Base-by-base conservation (phyloP, 345 rosid genomes). In the Noccaea caerulescens region DNA sequence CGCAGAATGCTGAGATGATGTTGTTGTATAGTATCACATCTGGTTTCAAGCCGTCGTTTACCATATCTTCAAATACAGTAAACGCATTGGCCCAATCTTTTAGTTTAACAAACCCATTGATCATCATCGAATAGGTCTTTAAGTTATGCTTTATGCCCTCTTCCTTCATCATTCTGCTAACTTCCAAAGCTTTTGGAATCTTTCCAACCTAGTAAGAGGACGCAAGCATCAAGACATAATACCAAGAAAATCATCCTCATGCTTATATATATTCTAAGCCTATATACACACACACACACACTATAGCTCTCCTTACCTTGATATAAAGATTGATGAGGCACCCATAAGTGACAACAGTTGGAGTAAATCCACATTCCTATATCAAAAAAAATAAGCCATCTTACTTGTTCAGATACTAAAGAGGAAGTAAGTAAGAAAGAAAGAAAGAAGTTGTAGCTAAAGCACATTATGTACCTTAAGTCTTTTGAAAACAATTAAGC, bases 41-140 rank as follows among this genome's bases (percentile, higher is more conserved):
- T 46, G 96, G 97, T 82, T 86, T 88, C 78, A 89, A 65, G 44
- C 95, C 97, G 79, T 87, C 84, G 8, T 68, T 75, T 8, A 89
- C 60, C 68, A 88, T 87, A 82, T 89, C 93, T 81, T 94, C 99
- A 59, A 86, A 91, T 54, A 94, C 70, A 56, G 97, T 87, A 80
- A 91, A 91, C 4, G 93, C 97, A 79, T 89, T 91, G 60, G 91
- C 86, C 96, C 96, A 94, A 72, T 94, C 99, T 85, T 91, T 94
- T 61, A 94, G 81, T 72, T 82, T 94, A 41, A 88, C 72, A 82
- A 85, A 91, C 34, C 99, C 99, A 76, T 88, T 93, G 58, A 94
- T 86, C 86, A 94, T 73, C 97, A 94, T 91, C 20, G 97, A 91
- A 75, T 88, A 94, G 20, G 99, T 91, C 91, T 91, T 94, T 80